A percentile compares a stretch with the other conserved stretches of the same genome.
Evolutionary conservation across 345 rosid genomes (phyloP).

Genomic region (Salix suchowensis): DNA sequence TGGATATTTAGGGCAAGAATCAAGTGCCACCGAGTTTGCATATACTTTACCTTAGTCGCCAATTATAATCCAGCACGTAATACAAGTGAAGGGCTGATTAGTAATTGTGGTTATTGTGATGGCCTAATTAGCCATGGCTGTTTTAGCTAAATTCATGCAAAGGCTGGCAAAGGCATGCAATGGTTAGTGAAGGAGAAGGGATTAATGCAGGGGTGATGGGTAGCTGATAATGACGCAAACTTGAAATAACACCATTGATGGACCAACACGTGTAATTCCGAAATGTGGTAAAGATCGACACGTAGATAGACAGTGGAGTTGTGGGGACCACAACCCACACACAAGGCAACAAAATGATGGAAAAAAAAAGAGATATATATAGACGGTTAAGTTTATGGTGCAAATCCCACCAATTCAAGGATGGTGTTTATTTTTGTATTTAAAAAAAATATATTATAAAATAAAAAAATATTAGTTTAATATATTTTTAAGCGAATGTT

Average conservation of each 20-base stretch:
- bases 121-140: background rate
- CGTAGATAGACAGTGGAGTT: constrained; percentile 10
- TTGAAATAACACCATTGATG: constrained; percentile 3
- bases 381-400: constrained; percentile 19
- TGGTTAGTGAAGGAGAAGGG: background rate
- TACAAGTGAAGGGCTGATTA: background rate
- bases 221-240: constrained; percentile 11
- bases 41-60: background rate
- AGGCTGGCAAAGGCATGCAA: constrained; percentile 19
- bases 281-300: constrained; percentile 14
- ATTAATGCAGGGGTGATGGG: background rate
- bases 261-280: constrained; percentile 24
- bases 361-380: too few relatives aligned
- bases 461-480: too few relatives aligned
- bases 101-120: background rate
- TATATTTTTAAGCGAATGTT: too few relatives aligned
- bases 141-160: constrained; percentile 17
- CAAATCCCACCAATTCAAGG: constrained; percentile 33
- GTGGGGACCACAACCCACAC: constrained; percentile 41
- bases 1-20: background rate
- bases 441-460: too few relatives aligned
- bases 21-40: background rate
- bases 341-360: constrained; percentile 31
- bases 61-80: background rate
- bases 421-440: too few relatives aligned